Percentiles rank a stretch among this genome's conserved stretches.
These are phyloP conservation scores for Fusarium sp. DNA, from an alignment of 2,329 filamentous ascomycete genomes.

Conservation along the genomic window DNA sequence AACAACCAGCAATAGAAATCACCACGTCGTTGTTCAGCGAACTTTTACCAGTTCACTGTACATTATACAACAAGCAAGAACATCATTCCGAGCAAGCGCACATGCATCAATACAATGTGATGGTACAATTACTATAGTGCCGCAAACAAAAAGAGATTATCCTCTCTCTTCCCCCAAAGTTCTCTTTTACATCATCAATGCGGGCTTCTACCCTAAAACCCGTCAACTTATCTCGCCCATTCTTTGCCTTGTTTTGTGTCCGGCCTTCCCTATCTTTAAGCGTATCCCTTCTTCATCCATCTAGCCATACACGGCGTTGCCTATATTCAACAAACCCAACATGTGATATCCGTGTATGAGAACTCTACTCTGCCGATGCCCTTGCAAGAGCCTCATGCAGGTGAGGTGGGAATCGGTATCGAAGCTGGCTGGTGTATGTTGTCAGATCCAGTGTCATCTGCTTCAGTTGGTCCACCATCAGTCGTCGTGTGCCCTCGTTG, in stretches of 20 bases:
- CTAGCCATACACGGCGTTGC: constrained; percentile 23
- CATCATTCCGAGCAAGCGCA: neutral
- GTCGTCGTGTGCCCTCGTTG: constrained; percentile 74
- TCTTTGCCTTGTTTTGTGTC: constrained; percentile 18
- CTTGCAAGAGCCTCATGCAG: constrained; percentile 91
- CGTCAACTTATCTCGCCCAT: constrained; percentile 2
- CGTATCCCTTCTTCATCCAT: constrained; percentile 1
- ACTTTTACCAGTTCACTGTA: neutral
- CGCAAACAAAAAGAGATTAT: constrained; percentile 14
- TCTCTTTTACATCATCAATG: constrained; percentile 8
- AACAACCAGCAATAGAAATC: no score
- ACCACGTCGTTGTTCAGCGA: neutral
- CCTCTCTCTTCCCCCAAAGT: constrained; percentile 8
- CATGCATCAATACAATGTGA: constrained; percentile 25
- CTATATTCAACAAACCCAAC: constrained; percentile 34
- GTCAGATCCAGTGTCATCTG: constrained; percentile 91
- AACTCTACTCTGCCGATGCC: constrained; percentile 75
- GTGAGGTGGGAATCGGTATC: constrained; percentile 88
- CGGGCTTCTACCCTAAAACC: constrained; percentile 15
- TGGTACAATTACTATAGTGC: constrained; percentile 37
- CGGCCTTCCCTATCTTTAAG: constrained; percentile 11
- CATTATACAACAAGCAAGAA: neutral
- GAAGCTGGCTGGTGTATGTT: constrained; percentile 92
- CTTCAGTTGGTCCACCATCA: constrained; percentile 79
- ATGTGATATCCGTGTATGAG: neutral